Base-by-base conservation (phyloP, 1,284 basidiomycete species). In the Blastosporella zonata region DNA sequence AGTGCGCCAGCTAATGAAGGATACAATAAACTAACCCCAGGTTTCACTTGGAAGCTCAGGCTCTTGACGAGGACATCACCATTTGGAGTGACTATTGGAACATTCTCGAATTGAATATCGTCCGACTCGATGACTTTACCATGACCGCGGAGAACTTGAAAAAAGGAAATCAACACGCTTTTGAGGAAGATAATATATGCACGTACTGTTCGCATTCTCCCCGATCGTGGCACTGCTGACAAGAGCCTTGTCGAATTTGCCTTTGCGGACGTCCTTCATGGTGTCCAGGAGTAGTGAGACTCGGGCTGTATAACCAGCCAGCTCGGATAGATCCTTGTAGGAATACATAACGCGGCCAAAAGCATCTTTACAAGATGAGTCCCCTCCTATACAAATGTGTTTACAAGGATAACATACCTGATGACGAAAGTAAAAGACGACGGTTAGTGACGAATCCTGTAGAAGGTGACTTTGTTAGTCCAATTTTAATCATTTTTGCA, bases 11-110 rank as follows among this genome's bases (percentile, higher is more conserved):
- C 13, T 37, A 40, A 53, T 42, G 35, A 42, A 44, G 54, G 52
- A 49, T 20, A 53, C 55, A 46, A 50, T 47, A 56, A 7, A 71
- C 87, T 63, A 67, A 95, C 93, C 50, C 95, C 93, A 31, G 82
- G 89, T 65, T 90, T 89, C 46, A 98, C 90, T 58, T 84, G 82
- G 74, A 98, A 98, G 63, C 84, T 92, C 64, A 99, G 72, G 58
- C 76, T 83, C 61, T 77, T 79, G 47, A 99, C 79, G 10, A 99
- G 77, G 15, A 98, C 82, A 61, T 97, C 94, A 9, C 96, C 96
- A 59, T 97, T 98, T 1, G 96, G 96, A 8, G 92, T 95, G 35
- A 98, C 88, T 53, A 99, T 94, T 0, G 96, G 96, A 1, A 99
- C 96, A 52, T 87, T 78, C 59, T 95, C 87, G 59, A 99, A 97